These are phyloP conservation scores for Mucor plumbeus DNA, from an alignment of 371 early-diverging fungal species.

Conservation along the genomic window DNA sequence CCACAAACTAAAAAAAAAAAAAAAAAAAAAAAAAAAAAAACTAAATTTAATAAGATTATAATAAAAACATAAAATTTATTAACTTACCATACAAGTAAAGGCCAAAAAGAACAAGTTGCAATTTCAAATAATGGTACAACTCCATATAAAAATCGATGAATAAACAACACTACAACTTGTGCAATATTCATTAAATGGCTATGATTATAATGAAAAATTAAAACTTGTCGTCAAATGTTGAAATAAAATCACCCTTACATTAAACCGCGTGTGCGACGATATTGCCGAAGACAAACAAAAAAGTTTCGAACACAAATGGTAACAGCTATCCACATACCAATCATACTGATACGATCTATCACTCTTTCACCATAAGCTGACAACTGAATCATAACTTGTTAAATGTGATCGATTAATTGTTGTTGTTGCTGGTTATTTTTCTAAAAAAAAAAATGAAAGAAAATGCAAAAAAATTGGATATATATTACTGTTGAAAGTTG, in stretches of 20 bases:
- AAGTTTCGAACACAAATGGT: conserved; percentile 45
- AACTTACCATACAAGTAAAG: conserved; percentile 52
- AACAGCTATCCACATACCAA: conserved; percentile 52
- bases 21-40: conserved; percentile 1
- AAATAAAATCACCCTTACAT: conserved; percentile 37
- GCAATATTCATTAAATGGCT: conserved; percentile 50
- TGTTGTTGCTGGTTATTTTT: neutral
- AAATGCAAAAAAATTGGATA: neutral
- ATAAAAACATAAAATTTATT: neutral
- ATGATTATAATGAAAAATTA: neutral
- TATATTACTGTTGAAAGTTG: too few relatives aligned
- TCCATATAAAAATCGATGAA: conserved; percentile 50
- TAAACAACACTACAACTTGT: conserved; percentile 44
- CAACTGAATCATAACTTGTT: conserved; percentile 34
- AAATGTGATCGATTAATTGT: neutral
- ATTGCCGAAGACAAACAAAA: conserved; percentile 44
- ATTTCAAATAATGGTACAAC: conserved; percentile 54
- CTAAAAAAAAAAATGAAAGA: neutral
- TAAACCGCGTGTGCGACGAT: conserved; percentile 44
- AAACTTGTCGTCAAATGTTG: neutral
- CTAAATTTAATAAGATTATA: neutral
- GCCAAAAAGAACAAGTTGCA: conserved; percentile 44
- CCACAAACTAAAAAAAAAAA: conserved; percentile 30
- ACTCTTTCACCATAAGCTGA: conserved; percentile 44
- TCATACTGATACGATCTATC: conserved; percentile 49